Conservation (phyloP, 805 yeast species). For the Sugiyamaella lignohabitans region DNA sequence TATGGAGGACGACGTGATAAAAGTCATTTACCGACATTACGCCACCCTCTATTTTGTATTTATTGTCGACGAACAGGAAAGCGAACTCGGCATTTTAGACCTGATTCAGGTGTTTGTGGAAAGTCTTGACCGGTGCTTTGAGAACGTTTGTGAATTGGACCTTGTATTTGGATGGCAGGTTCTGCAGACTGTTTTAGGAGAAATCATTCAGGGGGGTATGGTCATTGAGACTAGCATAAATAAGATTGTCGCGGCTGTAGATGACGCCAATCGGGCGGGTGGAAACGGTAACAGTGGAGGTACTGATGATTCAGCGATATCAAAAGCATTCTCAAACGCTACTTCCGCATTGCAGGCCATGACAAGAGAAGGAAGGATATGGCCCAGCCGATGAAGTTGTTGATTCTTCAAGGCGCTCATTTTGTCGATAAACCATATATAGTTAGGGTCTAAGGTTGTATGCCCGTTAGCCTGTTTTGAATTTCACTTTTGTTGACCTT, state of each 20-base stretch:
- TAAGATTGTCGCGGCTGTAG: conserved; percentile 62
- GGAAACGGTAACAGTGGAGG: conserved; percentile 7
- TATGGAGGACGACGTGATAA: conserved; percentile 61
- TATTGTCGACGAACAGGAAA: conserved; percentile 91
- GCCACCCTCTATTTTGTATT: conserved; percentile 96
- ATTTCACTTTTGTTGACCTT: too few relatives aligned
- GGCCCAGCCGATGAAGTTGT: conserved; percentile 18
- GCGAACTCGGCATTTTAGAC: conserved; percentile 89
- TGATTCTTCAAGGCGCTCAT: too few relatives aligned
- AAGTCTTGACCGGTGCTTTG: conserved; percentile 85
- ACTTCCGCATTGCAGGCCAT: conserved; percentile 24
- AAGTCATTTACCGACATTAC: conserved; percentile 87
- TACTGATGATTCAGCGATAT: conserved; percentile 18
- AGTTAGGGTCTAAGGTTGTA: too few relatives aligned
- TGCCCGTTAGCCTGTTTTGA: too few relatives aligned
- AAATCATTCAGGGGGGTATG: conserved; percentile 96
- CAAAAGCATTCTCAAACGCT: conserved; percentile 24
- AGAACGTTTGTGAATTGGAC: conserved; percentile 91
- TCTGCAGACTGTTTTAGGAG: conserved; percentile 74
- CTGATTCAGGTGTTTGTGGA: conserved; percentile 96
- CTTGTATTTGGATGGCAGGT: conserved; percentile 99
- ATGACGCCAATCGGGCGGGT: conserved; percentile 31
- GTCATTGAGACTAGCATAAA: conserved; percentile 86
- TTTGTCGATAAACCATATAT: too few relatives aligned
- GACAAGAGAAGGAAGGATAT: conserved; percentile 22